These are phyloP conservation scores for Vitis rupestris DNA, from an alignment of 164 flowering plant genomes.

Conservation along the genomic window DNA sequence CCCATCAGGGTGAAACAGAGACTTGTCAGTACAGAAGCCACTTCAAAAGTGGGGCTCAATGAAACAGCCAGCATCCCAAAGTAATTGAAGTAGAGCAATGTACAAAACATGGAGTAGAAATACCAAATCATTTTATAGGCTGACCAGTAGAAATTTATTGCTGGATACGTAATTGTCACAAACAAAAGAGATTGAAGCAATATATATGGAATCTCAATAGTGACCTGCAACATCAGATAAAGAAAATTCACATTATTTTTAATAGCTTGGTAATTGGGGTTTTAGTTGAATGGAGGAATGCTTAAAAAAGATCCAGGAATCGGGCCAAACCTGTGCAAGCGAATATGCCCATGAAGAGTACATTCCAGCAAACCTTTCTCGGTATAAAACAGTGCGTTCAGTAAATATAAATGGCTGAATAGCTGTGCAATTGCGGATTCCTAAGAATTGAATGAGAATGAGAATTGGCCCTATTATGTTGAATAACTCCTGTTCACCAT, in stretches of 20 bases:
- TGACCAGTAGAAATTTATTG: constrained; percentile 39
- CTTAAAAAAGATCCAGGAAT: no score
- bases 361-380: constrained; percentile 44
- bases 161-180: constrained; percentile 40
- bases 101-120: constrained; percentile 37
- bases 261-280: no score
- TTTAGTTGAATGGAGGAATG: no score
- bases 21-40: constrained; percentile 31
- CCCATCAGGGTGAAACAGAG: constrained; percentile 27
- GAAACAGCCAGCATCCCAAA: constrained; percentile 49
- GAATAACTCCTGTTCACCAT: constrained; percentile 21
- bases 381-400: constrained; percentile 30
- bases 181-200: constrained; percentile 32
- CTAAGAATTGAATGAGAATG: constrained; percentile 14
- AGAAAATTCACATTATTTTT: neutral
- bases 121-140: constrained; percentile 44
- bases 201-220: constrained; percentile 53
- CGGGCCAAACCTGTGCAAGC: constrained; percentile 34
- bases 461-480: constrained; percentile 30
- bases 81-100: constrained; percentile 40
- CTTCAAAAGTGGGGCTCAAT: constrained; percentile 33
- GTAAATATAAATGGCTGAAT: constrained; percentile 23
- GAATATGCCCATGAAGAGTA: constrained; percentile 38
- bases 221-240: constrained; percentile 26
- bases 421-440: constrained; percentile 23